Evolutionary conservation across 768 basidiomycete species (phyloP).

Genomic region (Russula sp.): DNA sequence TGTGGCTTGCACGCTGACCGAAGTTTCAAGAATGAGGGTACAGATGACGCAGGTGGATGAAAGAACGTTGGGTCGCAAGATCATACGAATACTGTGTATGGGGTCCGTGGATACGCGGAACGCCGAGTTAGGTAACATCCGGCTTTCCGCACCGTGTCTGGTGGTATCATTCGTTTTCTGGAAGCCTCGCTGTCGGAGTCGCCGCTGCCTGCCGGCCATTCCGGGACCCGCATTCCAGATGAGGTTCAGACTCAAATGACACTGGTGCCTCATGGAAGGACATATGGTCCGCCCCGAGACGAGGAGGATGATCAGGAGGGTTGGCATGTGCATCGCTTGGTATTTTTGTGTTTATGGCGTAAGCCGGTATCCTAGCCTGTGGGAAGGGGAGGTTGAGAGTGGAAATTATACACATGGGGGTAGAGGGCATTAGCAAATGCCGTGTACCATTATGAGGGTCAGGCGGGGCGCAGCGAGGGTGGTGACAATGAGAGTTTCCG

Average conservation of each 20-base stretch:
- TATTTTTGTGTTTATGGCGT: neutral
- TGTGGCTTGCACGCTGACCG: neutral
- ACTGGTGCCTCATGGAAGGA: neutral
- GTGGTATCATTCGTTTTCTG: neutral
- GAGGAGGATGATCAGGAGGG: slow-evolving; percentile 4
- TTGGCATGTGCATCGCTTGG: neutral
- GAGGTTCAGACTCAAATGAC: neutral
- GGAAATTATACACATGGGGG: slow-evolving; percentile 12
- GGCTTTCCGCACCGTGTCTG: slow-evolving; percentile 3
- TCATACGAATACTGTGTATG: neutral
- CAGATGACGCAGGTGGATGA: slow-evolving; percentile 7
- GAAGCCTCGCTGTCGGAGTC: neutral
- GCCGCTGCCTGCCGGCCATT: neutral
- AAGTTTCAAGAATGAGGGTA: slow-evolving; percentile 9
- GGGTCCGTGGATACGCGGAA: slow-evolving; percentile 5
- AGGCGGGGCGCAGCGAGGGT: neutral
- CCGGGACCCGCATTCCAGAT: neutral
- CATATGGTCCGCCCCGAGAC: neutral
- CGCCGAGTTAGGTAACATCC: neutral
- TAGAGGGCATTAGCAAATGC: slow-evolving; percentile 1
- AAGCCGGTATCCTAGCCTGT: slow-evolving; percentile 1
- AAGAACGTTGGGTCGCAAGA: neutral
- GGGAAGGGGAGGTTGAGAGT: neutral
- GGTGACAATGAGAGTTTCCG: neutral
- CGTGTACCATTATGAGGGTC: neutral